phyloP scores from a whole-genome alignment of 768 basidiomycete genomes.

The Kwoniella heveanensis region DNA sequence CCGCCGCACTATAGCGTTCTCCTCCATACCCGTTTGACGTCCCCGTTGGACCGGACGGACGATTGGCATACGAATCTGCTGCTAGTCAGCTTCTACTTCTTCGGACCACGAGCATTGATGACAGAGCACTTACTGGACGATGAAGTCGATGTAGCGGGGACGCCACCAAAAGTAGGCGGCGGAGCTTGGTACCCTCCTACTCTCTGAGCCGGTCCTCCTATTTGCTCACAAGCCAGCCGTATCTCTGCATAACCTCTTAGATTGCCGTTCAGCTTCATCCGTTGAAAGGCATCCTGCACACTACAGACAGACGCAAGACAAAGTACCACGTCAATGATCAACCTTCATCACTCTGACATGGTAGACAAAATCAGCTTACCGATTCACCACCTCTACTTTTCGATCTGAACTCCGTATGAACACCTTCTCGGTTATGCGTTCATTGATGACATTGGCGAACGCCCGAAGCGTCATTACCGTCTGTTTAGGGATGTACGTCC shows the following conservation, averaged over 20 bases:
- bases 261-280: slow-evolving; percentile 24
- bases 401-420: slow-evolving; percentile 28
- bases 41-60: background rate
- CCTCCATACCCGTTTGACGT: slow-evolving; percentile 9
- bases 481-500: slow-evolving; percentile 36
- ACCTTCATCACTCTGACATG: background rate
- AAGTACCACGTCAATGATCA: background rate
- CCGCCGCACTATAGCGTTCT: slow-evolving; percentile 1
- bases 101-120: background rate
- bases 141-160: slow-evolving; percentile 9
- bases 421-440: slow-evolving; percentile 10
- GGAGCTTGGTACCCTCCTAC: slow-evolving; percentile 13
- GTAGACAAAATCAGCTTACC: slow-evolving; percentile 23
- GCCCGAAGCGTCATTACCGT: slow-evolving; percentile 28
- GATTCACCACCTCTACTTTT: slow-evolving; percentile 33
- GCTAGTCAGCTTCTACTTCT: background rate
- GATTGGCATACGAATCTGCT: slow-evolving; percentile 3
- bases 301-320: slow-evolving; percentile 7
- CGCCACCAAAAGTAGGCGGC: slow-evolving; percentile 40
- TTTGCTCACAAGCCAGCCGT: slow-evolving; percentile 32
- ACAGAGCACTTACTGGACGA: slow-evolving; percentile 3
- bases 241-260: slow-evolving; percentile 17
- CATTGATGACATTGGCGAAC: slow-evolving; percentile 22
- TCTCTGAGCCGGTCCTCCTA: slow-evolving; percentile 19
- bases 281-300: slow-evolving; percentile 28